Evolutionary conservation across 768 basidiomycete genomes (phyloP), one percentile per base, ranked within the genome.

Genomic region (Coprinopsis strossmayeri): DNA sequence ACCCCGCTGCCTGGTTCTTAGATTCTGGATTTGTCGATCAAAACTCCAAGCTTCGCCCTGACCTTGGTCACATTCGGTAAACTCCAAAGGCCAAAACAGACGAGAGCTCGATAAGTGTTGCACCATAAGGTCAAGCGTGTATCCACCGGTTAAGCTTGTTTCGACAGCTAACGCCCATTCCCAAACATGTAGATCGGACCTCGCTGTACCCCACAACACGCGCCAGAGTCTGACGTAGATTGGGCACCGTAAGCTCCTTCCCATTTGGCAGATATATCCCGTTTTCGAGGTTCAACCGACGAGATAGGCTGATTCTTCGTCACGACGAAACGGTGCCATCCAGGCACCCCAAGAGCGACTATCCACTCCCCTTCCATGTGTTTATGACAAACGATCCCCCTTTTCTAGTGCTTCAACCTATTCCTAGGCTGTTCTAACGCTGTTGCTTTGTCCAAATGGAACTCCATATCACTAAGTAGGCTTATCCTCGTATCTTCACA

Each of bases 21-120:
- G 28, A 32, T 45, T 45, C 43, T 45, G 9, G 15, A 45, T 45
- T 18, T 17, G 17, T 38, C 35, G 17, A 38, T 38, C 35, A 38
- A 38, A 38, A 5, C 11, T 18, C 35, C 35, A 38, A 18, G 10
- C 35, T 18, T 10, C 17, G 9, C 35, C 35, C 35, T n/a, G n/a
- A n/a, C n/a, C n/a, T n/a, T n/a, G n/a, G n/a, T n/a, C n/a, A n/a
- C n/a, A n/a, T n/a, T n/a, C n/a, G n/a, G n/a, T n/a, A n/a, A n/a
- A n/a, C n/a, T n/a, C n/a, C n/a, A n/a, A n/a, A n/a, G n/a, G n/a
- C n/a, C n/a, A n/a, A n/a, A n/a, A n/a, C n/a, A n/a, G n/a, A n/a
- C n/a, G n/a, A n/a, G n/a, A n/a, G n/a, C 15, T 15, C 15, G 15
- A 32, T 15, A 7, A 32, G 15, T 32, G 15, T 7, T 7, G 30